Percentiles rank a stretch among this genome's conserved stretches.
Conservation (phyloP, 2,329 filamentous ascomycete species). For the Alternaria viburni region DNA sequence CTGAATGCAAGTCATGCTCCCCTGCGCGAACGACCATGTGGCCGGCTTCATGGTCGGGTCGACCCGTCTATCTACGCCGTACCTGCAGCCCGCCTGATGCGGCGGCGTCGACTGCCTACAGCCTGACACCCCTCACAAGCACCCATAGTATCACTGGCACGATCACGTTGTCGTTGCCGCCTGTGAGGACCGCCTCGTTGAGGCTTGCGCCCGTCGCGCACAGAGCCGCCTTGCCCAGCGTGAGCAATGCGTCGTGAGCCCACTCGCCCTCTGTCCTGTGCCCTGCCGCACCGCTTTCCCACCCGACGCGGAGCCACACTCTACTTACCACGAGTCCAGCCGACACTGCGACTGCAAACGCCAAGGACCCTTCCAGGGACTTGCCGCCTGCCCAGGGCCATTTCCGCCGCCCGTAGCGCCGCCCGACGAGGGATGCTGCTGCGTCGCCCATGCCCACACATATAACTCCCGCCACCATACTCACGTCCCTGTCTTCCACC, state of each 20-base stretch:
- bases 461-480: constrained; percentile 90
- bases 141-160: constrained; percentile 94
- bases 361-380: constrained; percentile 83
- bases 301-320: constrained; percentile 78
- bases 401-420: constrained; percentile 83
- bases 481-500: constrained; percentile 71
- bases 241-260: constrained; percentile 32
- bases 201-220: constrained; percentile 82
- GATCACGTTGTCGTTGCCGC: constrained; percentile 97
- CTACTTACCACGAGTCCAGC: constrained; percentile 73
- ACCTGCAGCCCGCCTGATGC: constrained; percentile 15
- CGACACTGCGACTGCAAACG: constrained; percentile 82
- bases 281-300: constrained; percentile 52
- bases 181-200: constrained; percentile 93
- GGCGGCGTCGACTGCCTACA: constrained; percentile 18
- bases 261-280: constrained; percentile 52
- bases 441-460: constrained; percentile 97
- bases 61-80: background rate
- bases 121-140: constrained; percentile 77
- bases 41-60: background rate
- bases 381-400: constrained; percentile 98
- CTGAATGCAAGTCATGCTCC: constrained; percentile 1
- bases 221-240: constrained; percentile 65
- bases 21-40: background rate
- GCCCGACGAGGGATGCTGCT: constrained; percentile 86